Evolutionary conservation across 345 rosid species (phyloP).

Genomic region (Populus euphratica): DNA sequence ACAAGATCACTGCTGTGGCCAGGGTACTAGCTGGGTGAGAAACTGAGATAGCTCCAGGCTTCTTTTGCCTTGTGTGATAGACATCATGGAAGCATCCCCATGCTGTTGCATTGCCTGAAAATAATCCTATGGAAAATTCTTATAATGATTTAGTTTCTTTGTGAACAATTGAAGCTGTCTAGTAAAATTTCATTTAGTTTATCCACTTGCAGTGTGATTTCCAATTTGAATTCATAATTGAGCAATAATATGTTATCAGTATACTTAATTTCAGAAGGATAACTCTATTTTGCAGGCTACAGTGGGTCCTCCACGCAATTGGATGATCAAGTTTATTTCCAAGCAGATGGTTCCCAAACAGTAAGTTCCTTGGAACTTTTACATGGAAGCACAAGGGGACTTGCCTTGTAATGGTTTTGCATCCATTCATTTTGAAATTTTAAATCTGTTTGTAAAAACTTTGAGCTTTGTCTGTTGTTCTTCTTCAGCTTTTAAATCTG

Average conservation of each 20-base stretch:
- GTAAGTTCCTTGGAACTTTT: constrained; percentile 35
- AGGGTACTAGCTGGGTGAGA: not conserved
- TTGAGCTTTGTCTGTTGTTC: not conserved
- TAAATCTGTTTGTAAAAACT: not conserved
- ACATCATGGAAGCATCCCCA: not conserved
- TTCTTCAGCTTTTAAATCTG: not conserved
- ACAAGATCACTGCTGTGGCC: not conserved
- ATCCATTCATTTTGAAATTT: not conserved
- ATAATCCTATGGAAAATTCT: too few relatives aligned
- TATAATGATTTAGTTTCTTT: not conserved
- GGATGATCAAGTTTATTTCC: constrained; percentile 41
- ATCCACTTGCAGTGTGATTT: not conserved
- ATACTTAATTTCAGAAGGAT: not conserved
- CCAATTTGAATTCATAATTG: not conserved
- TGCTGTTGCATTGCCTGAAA: not conserved
- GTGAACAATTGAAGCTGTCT: not conserved
- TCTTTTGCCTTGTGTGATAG: not conserved
- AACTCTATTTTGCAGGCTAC: constrained; percentile 41
- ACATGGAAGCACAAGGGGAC: too few relatives aligned
- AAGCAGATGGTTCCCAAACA: constrained; percentile 25
- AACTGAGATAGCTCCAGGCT: not conserved
- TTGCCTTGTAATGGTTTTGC: not conserved
- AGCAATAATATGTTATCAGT: not conserved
- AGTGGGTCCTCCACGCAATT: constrained; percentile 34
- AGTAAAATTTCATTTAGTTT: not conserved